phyloP scores from a whole-genome alignment of 768 basidiomycete genomes.

The Paxillus rubicundulus region DNA sequence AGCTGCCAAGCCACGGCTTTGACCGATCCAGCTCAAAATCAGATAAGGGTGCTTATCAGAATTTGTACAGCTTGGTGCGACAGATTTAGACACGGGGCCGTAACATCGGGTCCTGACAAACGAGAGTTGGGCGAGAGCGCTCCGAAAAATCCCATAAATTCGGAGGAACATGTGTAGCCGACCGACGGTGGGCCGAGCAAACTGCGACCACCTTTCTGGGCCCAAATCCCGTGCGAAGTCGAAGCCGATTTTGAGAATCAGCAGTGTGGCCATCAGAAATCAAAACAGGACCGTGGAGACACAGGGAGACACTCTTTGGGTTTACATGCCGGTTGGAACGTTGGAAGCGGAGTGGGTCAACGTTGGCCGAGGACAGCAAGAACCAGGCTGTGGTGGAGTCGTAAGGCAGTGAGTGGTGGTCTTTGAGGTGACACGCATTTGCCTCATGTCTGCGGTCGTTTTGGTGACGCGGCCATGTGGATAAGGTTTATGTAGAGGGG shows the following conservation, averaged over 20 bases:
- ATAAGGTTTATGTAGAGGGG: too few species aligned
- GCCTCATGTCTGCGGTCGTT: background rate
- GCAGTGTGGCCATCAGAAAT: background rate
- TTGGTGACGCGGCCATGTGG: background rate
- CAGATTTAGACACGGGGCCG: background rate
- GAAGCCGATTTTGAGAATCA: background rate
- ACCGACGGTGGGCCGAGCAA: constrained; percentile 11
- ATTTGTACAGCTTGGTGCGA: too few species aligned
- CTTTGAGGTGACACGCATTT: background rate
- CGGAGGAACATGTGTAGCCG: background rate
- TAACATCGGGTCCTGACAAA: background rate
- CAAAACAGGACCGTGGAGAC: background rate
- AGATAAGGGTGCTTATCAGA: background rate
- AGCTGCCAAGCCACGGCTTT: background rate
- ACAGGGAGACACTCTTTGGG: background rate
- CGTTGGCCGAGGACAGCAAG: background rate
- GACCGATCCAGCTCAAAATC: background rate
- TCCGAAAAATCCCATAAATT: constrained; percentile 1
- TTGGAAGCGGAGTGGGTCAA: background rate
- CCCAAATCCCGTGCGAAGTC: constrained; percentile 7
- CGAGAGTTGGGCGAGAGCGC: background rate
- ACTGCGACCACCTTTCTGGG: constrained; percentile 5
- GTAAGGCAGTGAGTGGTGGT: background rate
- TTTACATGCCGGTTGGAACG: background rate
- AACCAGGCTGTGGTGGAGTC: background rate